Conservation (phyloP, 2,329 filamentous ascomycete species). For the Cercospora sp. region DNA sequence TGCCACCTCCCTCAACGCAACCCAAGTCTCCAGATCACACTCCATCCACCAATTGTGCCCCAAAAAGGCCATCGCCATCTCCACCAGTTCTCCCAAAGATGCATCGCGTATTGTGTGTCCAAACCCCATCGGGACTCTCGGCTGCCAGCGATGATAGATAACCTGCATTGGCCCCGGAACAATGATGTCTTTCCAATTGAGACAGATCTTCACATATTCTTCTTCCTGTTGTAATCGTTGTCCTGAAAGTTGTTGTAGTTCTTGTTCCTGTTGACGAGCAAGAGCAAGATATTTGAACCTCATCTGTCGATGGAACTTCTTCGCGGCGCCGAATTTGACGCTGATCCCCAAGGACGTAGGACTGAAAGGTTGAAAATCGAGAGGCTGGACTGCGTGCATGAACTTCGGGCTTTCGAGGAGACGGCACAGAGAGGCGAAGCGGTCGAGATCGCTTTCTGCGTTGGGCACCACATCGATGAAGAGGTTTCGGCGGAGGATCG, state of each 20-base stretch:
- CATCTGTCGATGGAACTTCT: background rate
- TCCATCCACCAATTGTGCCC: background rate
- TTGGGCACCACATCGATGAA: background rate
- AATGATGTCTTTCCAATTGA: background rate
- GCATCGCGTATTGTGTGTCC: background rate
- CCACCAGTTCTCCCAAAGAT: background rate
- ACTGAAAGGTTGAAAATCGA: background rate
- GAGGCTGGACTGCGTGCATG: background rate
- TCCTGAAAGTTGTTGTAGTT: background rate
- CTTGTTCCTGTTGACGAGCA: background rate
- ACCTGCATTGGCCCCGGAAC: background rate
- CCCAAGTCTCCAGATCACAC: background rate
- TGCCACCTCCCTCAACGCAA: background rate
- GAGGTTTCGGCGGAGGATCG: background rate
- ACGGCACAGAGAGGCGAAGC: background rate
- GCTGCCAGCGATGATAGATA: background rate
- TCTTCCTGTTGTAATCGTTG: background rate
- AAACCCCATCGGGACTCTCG: background rate
- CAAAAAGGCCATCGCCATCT: background rate
- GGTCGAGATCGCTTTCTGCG: background rate
- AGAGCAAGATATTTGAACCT: background rate
- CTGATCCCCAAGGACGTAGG: background rate
- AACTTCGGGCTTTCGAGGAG: background rate
- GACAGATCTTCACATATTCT: background rate
- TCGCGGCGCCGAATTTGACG: background rate